Evolutionary conservation across 2,329 filamentous ascomycete species (phyloP).

Genomic region (Ceratocystis destructans): DNA sequence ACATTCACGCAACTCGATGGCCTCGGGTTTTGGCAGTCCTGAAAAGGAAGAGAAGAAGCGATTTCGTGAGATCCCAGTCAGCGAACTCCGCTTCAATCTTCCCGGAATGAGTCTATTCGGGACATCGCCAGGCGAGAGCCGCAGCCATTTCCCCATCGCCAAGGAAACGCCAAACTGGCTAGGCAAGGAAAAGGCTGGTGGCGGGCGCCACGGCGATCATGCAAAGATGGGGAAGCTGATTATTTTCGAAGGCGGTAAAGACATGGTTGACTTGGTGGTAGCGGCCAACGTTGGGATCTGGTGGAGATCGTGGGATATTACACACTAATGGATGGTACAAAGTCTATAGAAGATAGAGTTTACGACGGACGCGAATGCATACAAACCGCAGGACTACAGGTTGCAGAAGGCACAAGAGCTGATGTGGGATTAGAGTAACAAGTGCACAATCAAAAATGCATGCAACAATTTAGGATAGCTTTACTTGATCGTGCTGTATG

Average conservation of each 20-base stretch:
- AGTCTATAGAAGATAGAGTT: neutral
- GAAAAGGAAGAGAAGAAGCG: constrained; percentile 7
- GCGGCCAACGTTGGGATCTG: constrained; percentile 85
- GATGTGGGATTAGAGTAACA: no score
- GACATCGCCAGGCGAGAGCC: constrained; percentile 27
- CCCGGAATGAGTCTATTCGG: constrained; percentile 43
- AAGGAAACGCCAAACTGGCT: constrained; percentile 50
- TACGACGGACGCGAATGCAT: neutral
- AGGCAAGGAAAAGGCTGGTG: constrained; percentile 71
- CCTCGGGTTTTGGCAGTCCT: constrained; percentile 1
- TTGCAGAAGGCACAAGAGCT: no score
- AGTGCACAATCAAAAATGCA: no score
- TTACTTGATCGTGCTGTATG: no score
- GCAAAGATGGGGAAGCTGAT: constrained; percentile 92
- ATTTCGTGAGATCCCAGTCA: constrained; percentile 37
- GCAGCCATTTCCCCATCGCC: constrained; percentile 27
- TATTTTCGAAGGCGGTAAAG: constrained; percentile 74
- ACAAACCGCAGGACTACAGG: neutral
- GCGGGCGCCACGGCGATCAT: constrained; percentile 69
- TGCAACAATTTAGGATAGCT: no score
- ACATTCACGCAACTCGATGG: constrained; percentile 20
- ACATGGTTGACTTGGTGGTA: constrained; percentile 89
- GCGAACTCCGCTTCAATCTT: constrained; percentile 82
- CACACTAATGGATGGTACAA: constrained; percentile 21
- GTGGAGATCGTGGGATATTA: constrained; percentile 74